A percentile compares a stretch with the other conserved stretches of the same genome.
Evolutionary conservation across 2,329 filamentous ascomycete species (phyloP).

Genomic region (Pseudogymnoascus sp.): DNA sequence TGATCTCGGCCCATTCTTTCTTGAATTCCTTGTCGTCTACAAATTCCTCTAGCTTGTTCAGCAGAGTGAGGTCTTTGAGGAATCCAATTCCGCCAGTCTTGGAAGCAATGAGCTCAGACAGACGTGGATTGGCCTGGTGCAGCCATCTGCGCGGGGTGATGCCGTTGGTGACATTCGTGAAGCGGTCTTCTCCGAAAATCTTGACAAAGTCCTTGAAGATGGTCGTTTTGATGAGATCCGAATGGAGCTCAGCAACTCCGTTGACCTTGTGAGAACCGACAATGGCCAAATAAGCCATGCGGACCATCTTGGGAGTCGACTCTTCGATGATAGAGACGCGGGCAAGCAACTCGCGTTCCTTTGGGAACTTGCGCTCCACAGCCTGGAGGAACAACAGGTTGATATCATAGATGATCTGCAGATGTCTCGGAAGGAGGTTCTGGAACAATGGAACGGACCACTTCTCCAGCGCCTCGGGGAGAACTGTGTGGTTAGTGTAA

Average conservation of each 20-base stretch:
- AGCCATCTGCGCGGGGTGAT: conserved; percentile 95
- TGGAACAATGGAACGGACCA: conserved; percentile 93
- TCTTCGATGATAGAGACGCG: conserved; percentile 98
- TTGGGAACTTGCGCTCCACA: conserved; percentile 85
- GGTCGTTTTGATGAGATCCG: conserved; percentile 96
- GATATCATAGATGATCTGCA: conserved; percentile 98
- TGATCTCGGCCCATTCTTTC: conserved; percentile 93
- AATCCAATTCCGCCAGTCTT: conserved; percentile 79
- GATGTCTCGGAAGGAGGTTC: conserved; percentile 83
- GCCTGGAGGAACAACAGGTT: conserved; percentile 87
- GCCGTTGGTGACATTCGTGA: conserved; percentile 97
- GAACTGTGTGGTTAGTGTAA: conserved; percentile 97
- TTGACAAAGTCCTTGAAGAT: conserved; percentile 98
- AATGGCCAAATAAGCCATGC: conserved; percentile 92
- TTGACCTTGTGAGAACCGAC: conserved; percentile 99
- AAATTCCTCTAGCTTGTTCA: conserved; percentile 79
- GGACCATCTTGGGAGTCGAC: conserved; percentile 92
- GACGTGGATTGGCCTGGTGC: conserved; percentile 88
- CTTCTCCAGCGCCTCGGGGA: conserved; percentile 95
- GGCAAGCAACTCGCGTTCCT: conserved; percentile 74
- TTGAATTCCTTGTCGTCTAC: conserved; percentile 84
- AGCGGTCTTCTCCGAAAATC: conserved; percentile 93
- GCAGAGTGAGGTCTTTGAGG: conserved; percentile 78
- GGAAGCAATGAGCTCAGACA: conserved; percentile 85
- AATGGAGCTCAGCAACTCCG: conserved; percentile 94